A percentile compares a stretch with the other conserved stretches of the same genome.
Evolutionary conservation across 78 protist species (phyloP).

Genomic region (Anaeramoeba flamelloides): DNA sequence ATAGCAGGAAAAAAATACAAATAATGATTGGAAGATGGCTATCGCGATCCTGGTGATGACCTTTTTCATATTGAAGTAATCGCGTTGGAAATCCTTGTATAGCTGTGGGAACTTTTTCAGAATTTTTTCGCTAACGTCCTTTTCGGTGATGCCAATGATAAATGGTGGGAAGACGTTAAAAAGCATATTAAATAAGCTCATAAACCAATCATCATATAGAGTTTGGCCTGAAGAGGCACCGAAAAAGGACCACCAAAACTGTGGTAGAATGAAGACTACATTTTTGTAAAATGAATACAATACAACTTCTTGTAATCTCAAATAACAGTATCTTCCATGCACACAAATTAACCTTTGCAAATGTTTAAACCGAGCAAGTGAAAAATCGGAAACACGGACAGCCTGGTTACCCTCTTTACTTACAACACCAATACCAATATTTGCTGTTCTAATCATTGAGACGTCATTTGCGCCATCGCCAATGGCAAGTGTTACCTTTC

Average conservation of each 20-base stretch:
- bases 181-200: slow-evolving; percentile 43
- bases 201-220: slow-evolving; percentile 33
- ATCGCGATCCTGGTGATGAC: not conserved
- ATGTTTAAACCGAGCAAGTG: slow-evolving; percentile 54
- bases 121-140: slow-evolving; percentile 5
- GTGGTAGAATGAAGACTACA: slow-evolving; percentile 24
- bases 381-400: slow-evolving; percentile 54
- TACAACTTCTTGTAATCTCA: slow-evolving; percentile 33
- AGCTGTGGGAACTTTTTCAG: not conserved
- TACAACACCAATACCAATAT: slow-evolving; percentile 81
- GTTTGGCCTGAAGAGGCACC: slow-evolving; percentile 32
- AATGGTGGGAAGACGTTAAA: slow-evolving; percentile 47
- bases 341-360: slow-evolving; percentile 32
- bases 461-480: slow-evolving; percentile 87
- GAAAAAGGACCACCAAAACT: slow-evolving; percentile 36
- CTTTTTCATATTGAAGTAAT: not conserved
- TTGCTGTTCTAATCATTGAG: slow-evolving; percentile 57
- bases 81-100: not conserved
- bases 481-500: slow-evolving; percentile 42
- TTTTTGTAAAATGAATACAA: slow-evolving; percentile 63
- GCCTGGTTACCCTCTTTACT: slow-evolving; percentile 84
- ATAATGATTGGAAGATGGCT: not conserved
- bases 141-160: not conserved
- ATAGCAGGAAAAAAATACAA: not conserved
- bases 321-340: slow-evolving; percentile 59